A percentile compares a stretch with the other conserved stretches of the same genome.
phyloP scores from a whole-genome alignment of 1,284 basidiomycete genomes.

The Irpex sp. region DNA sequence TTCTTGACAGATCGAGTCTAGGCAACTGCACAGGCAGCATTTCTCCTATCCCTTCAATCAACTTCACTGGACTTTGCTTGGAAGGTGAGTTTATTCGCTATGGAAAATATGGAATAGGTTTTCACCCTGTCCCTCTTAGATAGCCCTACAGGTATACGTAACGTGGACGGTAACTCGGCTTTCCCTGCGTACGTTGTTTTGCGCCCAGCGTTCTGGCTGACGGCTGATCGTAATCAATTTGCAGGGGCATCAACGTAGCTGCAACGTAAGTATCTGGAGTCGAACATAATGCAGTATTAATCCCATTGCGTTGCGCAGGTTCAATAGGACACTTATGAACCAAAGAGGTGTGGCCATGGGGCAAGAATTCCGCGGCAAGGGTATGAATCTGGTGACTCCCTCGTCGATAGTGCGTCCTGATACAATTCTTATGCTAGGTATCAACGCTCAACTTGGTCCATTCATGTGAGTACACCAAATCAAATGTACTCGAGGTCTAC shows the following conservation, averaged over 20 bases:
- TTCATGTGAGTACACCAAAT: constrained; percentile 44
- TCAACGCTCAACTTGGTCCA: constrained; percentile 68
- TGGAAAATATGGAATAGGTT: constrained; percentile 9
- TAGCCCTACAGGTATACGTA: constrained; percentile 69
- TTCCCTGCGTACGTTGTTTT: constrained; percentile 66
- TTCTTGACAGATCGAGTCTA: constrained; percentile 20
- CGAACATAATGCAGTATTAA: constrained; percentile 33
- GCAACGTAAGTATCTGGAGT: constrained; percentile 68
- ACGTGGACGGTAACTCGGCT: constrained; percentile 65
- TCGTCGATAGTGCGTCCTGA: neutral
- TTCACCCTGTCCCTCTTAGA: constrained; percentile 35
- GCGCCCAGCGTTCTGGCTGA: neutral
- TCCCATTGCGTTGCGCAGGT: constrained; percentile 37
- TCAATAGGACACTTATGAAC: constrained; percentile 73
- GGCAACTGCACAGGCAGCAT: constrained; percentile 75
- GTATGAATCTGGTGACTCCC: constrained; percentile 37
- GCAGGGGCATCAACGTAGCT: constrained; percentile 75
- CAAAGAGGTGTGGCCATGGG: constrained; percentile 71
- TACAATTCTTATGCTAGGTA: constrained; percentile 19
- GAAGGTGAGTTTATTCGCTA: constrained; percentile 45
- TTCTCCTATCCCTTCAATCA: constrained; percentile 60
- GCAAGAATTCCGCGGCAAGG: constrained; percentile 75
- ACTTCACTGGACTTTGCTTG: constrained; percentile 77
- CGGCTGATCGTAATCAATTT: neutral
- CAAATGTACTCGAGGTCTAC: constrained; percentile 9